Evolutionary conservation across 2,329 filamentous ascomycete genomes (phyloP).

Genomic region (Pseudovirgaria hyperparasitica): DNA sequence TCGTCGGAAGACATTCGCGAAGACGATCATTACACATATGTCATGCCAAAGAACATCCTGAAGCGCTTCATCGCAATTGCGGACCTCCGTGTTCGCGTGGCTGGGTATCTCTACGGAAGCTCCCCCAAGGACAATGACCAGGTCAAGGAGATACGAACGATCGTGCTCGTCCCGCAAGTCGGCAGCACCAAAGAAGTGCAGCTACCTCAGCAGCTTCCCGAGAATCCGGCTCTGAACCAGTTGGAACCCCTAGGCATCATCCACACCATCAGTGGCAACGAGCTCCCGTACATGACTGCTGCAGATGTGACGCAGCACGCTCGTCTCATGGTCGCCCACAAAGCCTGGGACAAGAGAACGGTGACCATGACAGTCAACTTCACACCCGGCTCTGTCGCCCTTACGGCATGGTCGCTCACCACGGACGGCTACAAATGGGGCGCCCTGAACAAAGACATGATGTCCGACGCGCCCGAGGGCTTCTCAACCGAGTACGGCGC

Average conservation of each 20-base stretch:
- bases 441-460: slow-evolving; percentile 83
- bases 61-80: slow-evolving; percentile 98
- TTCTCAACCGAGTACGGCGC: slow-evolving; percentile 88
- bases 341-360: slow-evolving; percentile 75
- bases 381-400: slow-evolving; percentile 88
- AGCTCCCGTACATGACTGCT: slow-evolving; percentile 92
- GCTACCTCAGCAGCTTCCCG: slow-evolving; percentile 75
- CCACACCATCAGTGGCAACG: slow-evolving; percentile 88
- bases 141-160: slow-evolving; percentile 92
- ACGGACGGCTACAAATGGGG: slow-evolving; percentile 95
- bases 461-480: slow-evolving; percentile 85
- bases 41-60: slow-evolving; percentile 98
- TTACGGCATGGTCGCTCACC: slow-evolving; percentile 86
- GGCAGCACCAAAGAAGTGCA: slow-evolving; percentile 87
- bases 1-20: slow-evolving; percentile 88
- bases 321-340: slow-evolving; percentile 73
- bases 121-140: slow-evolving; percentile 91
- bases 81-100: slow-evolving; percentile 90
- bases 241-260: slow-evolving; percentile 91
- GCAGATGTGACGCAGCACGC: slow-evolving; percentile 91
- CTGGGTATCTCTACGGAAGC: slow-evolving; percentile 85
- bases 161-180: slow-evolving; percentile 95
- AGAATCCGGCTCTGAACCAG: slow-evolving; percentile 76
- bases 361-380: slow-evolving; percentile 93
- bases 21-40: slow-evolving; percentile 80